Base-by-base conservation (phyloP, 768 basidiomycete genomes). In the Clathrus columnatus region DNA sequence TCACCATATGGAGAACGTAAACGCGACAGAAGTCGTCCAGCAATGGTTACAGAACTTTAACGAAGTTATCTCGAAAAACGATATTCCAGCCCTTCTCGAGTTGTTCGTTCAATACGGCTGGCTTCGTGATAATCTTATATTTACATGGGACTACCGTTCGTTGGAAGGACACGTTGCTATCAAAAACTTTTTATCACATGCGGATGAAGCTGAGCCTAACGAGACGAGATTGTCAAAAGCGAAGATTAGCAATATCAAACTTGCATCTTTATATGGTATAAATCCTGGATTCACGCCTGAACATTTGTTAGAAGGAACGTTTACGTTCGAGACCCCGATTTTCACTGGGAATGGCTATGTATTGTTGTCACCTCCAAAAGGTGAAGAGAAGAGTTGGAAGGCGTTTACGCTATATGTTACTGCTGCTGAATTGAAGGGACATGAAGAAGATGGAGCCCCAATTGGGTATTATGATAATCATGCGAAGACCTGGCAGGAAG, bases 61-160 rank as follows among this genome's bases (percentile, higher is more conserved):
- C 18, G 24, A 27, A 5, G 61, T 60, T 7, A 21, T 70, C 11
- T 26, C 48, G 21, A 29, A 59, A n/a, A 59, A 49, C 0, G 63
- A 72, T 47, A 50, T 60, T 3, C 53, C 60, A 5, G 63, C 57
- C 4, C 57, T 68, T 7, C 57, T 58, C 0, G 58, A 63, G 10
- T 60, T 55, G 16, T 71, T 75, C 61, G 65, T 68, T 1, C 62
- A 67, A 1, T 52, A 64, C 29, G 74, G 73, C 5, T 75, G 67
- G 65, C 66, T 75, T 28, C 66, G 73, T 6, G 75, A 78, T 58
- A 50, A 73, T 28, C 68, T 77, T 48, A 64, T 68, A 11, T 73
- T 78, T 60, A 69, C 69, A 1, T 77, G 75, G 76, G 67, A 73
- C 59, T 67, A 66, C 28, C 70, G 73, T 23, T 60, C 73, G 1